Evolutionary conservation across 1,284 basidiomycete species (phyloP), one percentile per base, ranked within the genome.

Genomic region (Cutaneotrichosporon spelunceum): DNA sequence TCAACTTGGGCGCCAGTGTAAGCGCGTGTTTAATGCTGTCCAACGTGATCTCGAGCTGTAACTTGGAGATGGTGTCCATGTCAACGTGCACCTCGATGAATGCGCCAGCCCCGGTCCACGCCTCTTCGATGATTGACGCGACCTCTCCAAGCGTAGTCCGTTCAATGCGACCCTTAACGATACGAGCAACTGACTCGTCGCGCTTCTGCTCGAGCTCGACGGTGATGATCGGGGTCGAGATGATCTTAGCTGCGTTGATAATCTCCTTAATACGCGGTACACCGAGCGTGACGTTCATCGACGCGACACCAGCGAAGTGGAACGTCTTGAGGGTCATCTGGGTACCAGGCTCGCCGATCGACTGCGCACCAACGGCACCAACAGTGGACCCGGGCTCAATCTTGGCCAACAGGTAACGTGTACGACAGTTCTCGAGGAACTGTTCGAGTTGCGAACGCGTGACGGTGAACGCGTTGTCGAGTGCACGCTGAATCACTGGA

Each of bases 241-340:
- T 99, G 50, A 84, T 80, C 80, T 98, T 99, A 45, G 95, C 92
- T 3, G 94, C 96, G 71, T 99, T 99, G 83, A 99, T 66, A 54
- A 66, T 63, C 79, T 99, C 96, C 80, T 99, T 99, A 82, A 99
- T 99, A 77, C 96, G 94, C 24, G 96, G 96, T 13, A 99, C 96
- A 83, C 96, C 96, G 45, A 99, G 86, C 1, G 96, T 99, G 69
- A 99, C 93, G 81, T 98, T 99, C 96, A 99, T 99, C 36, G 94
- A 96, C 13, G 96, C 96, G 67, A 99, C 94, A 83, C 96, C 96
- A 72, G 96, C 96, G 81, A 99, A 99, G 83, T 99, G 96, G 87
- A 99, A 99, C 64, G 96, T 99, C 81, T 99, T 99, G 68, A 99
- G 80, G 8, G 96, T 99, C 96, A 99, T 99, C 76, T 99, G 96